Conservation (phyloP, 305 asterid species). For the Withania somnifera region DNA sequence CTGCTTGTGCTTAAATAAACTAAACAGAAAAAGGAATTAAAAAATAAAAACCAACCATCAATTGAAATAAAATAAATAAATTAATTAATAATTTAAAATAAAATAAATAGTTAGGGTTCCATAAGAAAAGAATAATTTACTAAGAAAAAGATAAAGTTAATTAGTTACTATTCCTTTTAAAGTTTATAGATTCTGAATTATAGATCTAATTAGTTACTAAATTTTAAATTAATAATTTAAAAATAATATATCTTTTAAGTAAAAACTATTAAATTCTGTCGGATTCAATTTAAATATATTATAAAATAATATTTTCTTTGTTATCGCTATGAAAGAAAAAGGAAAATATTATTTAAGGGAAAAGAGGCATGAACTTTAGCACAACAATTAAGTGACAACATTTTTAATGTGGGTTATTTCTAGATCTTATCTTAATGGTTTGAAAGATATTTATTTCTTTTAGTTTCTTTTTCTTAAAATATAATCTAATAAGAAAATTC, state of each 20-base stretch:
- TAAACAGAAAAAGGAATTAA: not conserved
- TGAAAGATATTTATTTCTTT: not conserved
- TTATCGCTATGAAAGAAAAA: not conserved
- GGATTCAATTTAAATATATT: no score
- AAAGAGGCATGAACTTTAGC: not conserved
- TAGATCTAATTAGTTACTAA: not conserved
- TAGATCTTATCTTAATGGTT: not conserved
- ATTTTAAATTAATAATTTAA: not conserved
- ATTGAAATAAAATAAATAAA: not conserved
- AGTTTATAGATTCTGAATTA: no score
- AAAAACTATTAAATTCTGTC: not conserved
- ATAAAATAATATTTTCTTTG: not conserved
- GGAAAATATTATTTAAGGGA: not conserved
- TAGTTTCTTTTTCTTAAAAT: no score
- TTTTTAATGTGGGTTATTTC: not conserved
- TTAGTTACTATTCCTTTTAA: no score
- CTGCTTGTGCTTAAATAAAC: not conserved
- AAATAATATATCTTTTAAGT: not conserved
- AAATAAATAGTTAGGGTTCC: not conserved
- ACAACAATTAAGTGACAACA: not conserved
- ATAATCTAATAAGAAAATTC: no score
- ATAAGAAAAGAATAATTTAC: not conserved
- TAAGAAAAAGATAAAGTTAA: not conserved
- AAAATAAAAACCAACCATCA: not conserved
- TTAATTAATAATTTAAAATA: no score